These are phyloP conservation scores for Prunus dulcis DNA, from an alignment of 306 rosid species.

Conservation along the genomic window DNA sequence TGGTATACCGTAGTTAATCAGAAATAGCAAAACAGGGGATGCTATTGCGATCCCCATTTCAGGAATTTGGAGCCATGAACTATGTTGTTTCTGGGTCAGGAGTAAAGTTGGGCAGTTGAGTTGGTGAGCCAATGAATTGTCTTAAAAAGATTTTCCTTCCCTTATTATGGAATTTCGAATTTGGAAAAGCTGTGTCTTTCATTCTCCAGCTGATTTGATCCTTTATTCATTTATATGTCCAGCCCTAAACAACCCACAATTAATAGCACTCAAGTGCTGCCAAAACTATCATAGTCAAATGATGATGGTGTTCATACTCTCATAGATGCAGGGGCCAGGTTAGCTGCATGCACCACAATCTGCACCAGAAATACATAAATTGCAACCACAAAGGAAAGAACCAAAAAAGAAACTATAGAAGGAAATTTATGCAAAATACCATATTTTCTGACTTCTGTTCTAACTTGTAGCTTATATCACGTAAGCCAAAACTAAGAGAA, in stretches of 20 bases:
- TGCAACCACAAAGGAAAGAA: background rate
- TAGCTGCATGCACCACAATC: background rate
- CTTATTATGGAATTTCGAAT: background rate
- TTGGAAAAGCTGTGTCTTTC: constrained; percentile 2
- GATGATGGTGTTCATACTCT: background rate
- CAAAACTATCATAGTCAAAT: constrained; percentile 10
- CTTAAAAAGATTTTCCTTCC: background rate
- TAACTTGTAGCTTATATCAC: too few relatives aligned
- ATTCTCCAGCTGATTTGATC: background rate
- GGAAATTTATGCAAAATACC: background rate
- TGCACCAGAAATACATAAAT: background rate
- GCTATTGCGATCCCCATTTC: background rate
- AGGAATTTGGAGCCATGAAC: background rate
- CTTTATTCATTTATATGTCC: background rate
- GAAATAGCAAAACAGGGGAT: too few relatives aligned
- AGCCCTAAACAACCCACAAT: background rate
- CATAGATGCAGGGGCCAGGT: too few relatives aligned
- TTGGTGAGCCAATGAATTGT: constrained; percentile 11
- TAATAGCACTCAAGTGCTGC: background rate
- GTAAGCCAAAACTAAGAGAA: too few relatives aligned
- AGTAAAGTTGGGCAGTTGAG: background rate
- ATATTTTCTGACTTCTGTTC: too few relatives aligned
- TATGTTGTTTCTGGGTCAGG: background rate
- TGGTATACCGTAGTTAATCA: fast-evolving
- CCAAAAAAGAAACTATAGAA: background rate